Conservation (phyloP, 768 basidiomycete species). For the Tulasnella sp. region DNA sequence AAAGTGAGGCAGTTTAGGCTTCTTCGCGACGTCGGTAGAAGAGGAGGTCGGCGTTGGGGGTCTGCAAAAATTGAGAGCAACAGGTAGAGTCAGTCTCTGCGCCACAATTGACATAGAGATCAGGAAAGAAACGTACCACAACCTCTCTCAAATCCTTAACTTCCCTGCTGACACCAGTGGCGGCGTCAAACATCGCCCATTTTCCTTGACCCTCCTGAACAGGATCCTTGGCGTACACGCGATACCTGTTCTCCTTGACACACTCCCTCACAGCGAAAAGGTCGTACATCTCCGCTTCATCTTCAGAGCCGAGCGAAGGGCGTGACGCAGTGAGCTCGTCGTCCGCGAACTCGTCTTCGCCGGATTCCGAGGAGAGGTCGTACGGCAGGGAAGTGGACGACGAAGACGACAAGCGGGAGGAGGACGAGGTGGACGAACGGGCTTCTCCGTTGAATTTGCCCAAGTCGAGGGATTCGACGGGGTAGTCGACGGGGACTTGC, state of each 20-base stretch:
- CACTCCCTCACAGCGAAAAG: constrained; percentile 1
- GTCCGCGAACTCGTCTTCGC: neutral
- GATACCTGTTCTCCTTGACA: neutral
- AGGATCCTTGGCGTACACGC: constrained; percentile 10
- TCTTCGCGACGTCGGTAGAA: constrained; percentile 11
- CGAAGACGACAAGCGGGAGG: neutral
- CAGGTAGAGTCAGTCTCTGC: neutral
- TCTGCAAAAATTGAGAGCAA: neutral
- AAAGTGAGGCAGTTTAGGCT: neutral
- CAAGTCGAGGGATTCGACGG: constrained; percentile 5
- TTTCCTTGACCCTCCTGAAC: neutral
- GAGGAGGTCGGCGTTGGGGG: constrained; percentile 14
- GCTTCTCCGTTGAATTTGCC: neutral
- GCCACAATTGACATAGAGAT: neutral
- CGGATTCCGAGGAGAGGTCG: constrained; percentile 6
- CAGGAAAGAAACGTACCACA: neutral
- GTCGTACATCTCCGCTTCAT: constrained; percentile 9
- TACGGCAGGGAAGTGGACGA: neutral
- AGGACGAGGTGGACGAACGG: neutral
- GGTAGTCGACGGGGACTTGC: neutral
- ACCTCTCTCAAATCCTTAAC: constrained; percentile 8
- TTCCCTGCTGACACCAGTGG: neutral
- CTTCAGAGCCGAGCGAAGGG: neutral
- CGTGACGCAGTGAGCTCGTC: neutral
- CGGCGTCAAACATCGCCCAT: constrained; percentile 13